phyloP scores from a whole-genome alignment of 345 rosid genomes.

The Eucalyptus tenuipes region DNA sequence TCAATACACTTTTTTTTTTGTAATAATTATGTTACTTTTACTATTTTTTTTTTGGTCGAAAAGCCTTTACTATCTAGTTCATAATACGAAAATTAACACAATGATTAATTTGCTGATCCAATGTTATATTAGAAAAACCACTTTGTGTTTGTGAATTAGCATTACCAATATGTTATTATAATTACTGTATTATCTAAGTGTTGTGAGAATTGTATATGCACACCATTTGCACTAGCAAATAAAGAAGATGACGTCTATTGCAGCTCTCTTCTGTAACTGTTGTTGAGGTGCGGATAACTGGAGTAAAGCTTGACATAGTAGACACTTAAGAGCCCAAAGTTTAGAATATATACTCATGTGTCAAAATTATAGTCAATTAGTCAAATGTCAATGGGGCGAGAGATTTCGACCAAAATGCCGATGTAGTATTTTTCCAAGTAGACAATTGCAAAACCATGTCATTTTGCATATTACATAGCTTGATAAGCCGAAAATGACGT shows the following conservation, averaged over 20 bases:
- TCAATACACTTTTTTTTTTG: too few species aligned
- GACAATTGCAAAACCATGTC: rapidly evolving
- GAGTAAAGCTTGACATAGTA: rapidly evolving
- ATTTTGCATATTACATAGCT: too few species aligned
- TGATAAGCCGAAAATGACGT: rapidly evolving
- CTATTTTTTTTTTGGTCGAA: too few species aligned
- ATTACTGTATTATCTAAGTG: neutral
- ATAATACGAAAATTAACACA: neutral
- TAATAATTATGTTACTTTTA: too few species aligned
- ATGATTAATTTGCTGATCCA: neutral
- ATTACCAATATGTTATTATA: neutral
- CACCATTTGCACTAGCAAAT: neutral
- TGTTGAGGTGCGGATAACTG: rapidly evolving
- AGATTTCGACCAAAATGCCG: too few species aligned
- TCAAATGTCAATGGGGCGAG: too few species aligned
- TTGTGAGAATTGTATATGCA: neutral
- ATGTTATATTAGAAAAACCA: neutral
- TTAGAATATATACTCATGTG: too few species aligned
- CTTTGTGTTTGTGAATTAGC: neutral
- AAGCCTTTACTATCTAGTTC: neutral
- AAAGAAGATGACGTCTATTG: neutral
- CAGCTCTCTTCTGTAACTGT: too few species aligned
- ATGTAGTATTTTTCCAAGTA: rapidly evolving
- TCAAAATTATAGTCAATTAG: too few species aligned
- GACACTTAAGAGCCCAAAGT: rapidly evolving